phyloP scores from a whole-genome alignment of 2,329 filamentous ascomycete genomes.

The Fusarium aywerte region DNA sequence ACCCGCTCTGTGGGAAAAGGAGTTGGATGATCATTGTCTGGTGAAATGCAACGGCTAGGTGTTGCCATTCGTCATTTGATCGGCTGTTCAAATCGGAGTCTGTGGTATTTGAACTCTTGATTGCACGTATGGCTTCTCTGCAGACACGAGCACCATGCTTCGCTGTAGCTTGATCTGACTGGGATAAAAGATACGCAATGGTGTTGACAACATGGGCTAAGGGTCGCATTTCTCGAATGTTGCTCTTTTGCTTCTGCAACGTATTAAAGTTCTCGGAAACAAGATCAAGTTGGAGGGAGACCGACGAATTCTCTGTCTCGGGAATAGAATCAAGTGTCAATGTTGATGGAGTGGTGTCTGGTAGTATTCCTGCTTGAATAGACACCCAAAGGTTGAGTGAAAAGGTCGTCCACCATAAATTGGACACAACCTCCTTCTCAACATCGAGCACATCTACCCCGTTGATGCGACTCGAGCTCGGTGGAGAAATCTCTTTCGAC shows the following conservation, averaged over 20 bases:
- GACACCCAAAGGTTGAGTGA: slow-evolving; percentile 54
- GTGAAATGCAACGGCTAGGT: slow-evolving; percentile 48
- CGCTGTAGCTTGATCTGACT: slow-evolving; percentile 40
- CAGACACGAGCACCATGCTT: slow-evolving; percentile 41
- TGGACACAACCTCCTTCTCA: slow-evolving; percentile 53
- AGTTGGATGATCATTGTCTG: slow-evolving; percentile 51
- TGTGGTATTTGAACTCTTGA: slow-evolving; percentile 43
- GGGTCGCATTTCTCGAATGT: slow-evolving; percentile 51
- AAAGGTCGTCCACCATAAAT: slow-evolving; percentile 55
- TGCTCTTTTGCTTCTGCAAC: slow-evolving; percentile 50
- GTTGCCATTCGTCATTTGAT: slow-evolving; percentile 41
- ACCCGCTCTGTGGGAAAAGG: slow-evolving; percentile 45
- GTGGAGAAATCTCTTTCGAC: slow-evolving; percentile 41
- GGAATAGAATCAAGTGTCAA: slow-evolving; percentile 47
- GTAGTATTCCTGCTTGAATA: slow-evolving; percentile 49
- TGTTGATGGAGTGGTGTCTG: slow-evolving; percentile 40
- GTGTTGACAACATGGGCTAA: slow-evolving; percentile 50
- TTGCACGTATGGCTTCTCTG: slow-evolving; percentile 45
- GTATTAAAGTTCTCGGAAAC: slow-evolving; percentile 54
- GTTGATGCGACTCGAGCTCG: slow-evolving; percentile 53
- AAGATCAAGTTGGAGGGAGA: slow-evolving; percentile 50
- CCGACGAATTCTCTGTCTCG: slow-evolving; percentile 45
- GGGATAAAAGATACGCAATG: slow-evolving; percentile 46
- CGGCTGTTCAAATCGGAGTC: slow-evolving; percentile 11
- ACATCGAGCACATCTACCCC: slow-evolving; percentile 55